Evolutionary conservation across 352 stramenopile species (phyloP).

Genomic region (Phytophthora aleatoria): DNA sequence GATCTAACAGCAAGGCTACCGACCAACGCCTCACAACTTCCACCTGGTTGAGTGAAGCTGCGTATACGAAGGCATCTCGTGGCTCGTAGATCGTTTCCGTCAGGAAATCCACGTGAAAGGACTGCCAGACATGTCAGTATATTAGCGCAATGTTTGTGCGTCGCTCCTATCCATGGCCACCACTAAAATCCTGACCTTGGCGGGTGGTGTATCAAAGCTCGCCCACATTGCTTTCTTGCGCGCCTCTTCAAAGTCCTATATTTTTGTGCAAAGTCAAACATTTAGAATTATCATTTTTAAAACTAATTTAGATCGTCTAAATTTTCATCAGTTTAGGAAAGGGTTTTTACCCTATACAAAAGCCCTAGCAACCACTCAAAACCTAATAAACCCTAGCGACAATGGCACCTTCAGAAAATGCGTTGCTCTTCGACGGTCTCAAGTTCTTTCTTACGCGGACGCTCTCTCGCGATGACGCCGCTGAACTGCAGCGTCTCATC

Average conservation of each 20-base stretch:
- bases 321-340: not conserved
- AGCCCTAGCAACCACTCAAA: conserved; percentile 13
- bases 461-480: conserved; percentile 25
- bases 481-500: conserved; percentile 32
- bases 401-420: not conserved
- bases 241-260: conserved; percentile 6
- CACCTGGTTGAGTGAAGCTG: conserved; percentile 68
- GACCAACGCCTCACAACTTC: conserved; percentile 63
- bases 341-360: not conserved
- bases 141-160: not conserved
- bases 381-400: conserved; percentile 16
- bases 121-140: conserved; percentile 13
- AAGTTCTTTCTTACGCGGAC: conserved; percentile 45
- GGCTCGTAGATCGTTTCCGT: conserved; percentile 38
- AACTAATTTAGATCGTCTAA: too few species aligned
- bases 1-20: not conserved
- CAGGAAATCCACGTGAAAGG: conserved; percentile 47
- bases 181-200: conserved; percentile 5
- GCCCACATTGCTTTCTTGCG: conserved; percentile 8
- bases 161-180: not conserved
- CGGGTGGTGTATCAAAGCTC: conserved; percentile 1
- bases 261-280: not conserved
- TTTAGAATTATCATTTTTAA: not conserved
- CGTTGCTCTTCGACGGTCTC: conserved; percentile 34
- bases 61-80: conserved; percentile 66